Conservation (phyloP, 139 green algal species). For the Volvox africanus region DNA sequence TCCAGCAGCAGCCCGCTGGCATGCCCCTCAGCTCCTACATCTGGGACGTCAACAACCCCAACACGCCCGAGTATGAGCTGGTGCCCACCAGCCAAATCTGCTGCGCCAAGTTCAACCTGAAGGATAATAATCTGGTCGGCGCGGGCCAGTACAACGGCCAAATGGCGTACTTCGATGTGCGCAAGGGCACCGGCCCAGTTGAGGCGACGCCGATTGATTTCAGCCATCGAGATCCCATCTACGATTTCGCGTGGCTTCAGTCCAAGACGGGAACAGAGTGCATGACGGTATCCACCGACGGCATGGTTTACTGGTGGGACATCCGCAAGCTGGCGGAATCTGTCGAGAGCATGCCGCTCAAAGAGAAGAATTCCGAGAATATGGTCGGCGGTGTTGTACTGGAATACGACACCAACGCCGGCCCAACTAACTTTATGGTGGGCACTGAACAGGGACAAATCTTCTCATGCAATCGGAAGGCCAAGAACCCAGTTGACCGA, state of each 20-base stretch:
- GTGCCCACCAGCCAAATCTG: constrained; percentile 82
- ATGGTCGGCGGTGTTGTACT: constrained; percentile 79
- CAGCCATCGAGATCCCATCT: constrained; percentile 82
- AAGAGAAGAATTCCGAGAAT: constrained; percentile 69
- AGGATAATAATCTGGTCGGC: constrained; percentile 86
- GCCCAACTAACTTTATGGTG: constrained; percentile 96
- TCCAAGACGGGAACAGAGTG: constrained; percentile 93
- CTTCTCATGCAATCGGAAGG: constrained; percentile 76
- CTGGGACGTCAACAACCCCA: constrained; percentile 94
- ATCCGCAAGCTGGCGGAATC: constrained; percentile 85
- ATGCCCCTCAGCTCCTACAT: constrained; percentile 85
- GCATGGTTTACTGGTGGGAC: constrained; percentile 90
- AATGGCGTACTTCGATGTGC: constrained; percentile 88
- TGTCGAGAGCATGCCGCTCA: constrained; percentile 78
- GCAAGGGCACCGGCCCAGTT: constrained; percentile 80
- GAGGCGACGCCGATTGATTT: constrained; percentile 84
- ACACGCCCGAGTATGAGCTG: constrained; percentile 86
- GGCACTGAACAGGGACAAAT: constrained; percentile 86
- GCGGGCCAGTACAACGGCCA: constrained; percentile 94
- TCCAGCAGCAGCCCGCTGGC: constrained; percentile 85
- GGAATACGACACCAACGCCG: constrained; percentile 88
- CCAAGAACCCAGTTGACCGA: constrained; percentile 91
- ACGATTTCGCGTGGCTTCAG: constrained; percentile 93
- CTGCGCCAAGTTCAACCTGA: constrained; percentile 87
- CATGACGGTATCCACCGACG: constrained; percentile 85